phyloP scores from a whole-genome alignment of 2,329 filamentous ascomycete genomes.

The Fusarium domesticum region DNA sequence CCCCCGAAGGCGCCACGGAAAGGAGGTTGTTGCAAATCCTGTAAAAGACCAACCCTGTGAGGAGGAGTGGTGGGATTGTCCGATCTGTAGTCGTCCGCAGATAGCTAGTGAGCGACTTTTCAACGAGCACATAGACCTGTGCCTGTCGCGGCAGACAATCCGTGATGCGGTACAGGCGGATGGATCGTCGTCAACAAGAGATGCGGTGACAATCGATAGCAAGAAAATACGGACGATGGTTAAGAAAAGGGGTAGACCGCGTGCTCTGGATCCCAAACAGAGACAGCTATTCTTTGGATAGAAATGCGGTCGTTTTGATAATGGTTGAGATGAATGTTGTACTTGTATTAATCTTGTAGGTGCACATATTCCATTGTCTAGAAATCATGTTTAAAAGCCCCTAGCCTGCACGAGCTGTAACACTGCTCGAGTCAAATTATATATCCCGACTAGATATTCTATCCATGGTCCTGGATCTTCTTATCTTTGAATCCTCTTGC shows the following conservation, averaged over 20 bases:
- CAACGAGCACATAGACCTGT: constrained; percentile 91
- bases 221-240: constrained; percentile 37
- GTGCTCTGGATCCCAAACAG: constrained; percentile 43
- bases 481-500: constrained; percentile 31
- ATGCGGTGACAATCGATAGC: constrained; percentile 34
- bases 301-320: constrained; percentile 8
- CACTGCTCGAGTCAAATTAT: too few species aligned
- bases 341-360: too few species aligned
- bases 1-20: constrained; percentile 40
- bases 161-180: constrained; percentile 70
- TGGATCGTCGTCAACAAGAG: constrained; percentile 23
- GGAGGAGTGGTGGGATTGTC: constrained; percentile 74
- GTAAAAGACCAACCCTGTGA: constrained; percentile 34
- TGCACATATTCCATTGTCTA: too few species aligned
- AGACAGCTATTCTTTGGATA: constrained; percentile 53
- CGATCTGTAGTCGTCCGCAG: constrained; percentile 79
- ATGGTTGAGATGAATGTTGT: constrained; percentile 3
- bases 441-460: constrained; percentile 26
- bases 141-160: constrained; percentile 82
- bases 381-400: too few species aligned
- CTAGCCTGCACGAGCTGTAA: constrained; percentile 6
- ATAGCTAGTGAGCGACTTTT: constrained; percentile 70
- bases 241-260: constrained; percentile 40
- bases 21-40: constrained; percentile 50
- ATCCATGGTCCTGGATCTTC: constrained; percentile 29